Base-by-base conservation (phyloP, 176 grass and related monocot species). In the Oryza brachyantha region DNA sequence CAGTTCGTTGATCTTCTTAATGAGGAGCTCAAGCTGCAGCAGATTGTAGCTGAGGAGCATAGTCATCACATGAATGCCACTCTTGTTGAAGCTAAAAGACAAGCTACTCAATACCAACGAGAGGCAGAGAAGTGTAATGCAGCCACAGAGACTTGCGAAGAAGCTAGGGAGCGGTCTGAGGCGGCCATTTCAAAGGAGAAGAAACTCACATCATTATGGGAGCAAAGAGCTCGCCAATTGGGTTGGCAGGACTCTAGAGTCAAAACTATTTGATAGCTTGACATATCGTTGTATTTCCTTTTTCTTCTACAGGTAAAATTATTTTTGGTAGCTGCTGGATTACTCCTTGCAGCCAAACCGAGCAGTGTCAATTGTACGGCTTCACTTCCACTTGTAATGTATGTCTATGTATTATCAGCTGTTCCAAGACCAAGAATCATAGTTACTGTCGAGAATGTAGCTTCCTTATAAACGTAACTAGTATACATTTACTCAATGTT, bases 81-180 rank as follows among this genome's bases (percentile, higher is more conserved):
- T 7, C 80, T 99, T 45, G 72, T 90, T 0, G 96, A 95, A 69
- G 92, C 96, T 7, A 95, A 86, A 81, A 92, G 92, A 80, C 77
- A 85, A 79, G 96, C 90, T 80, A 91, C 83, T 13, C 96, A 93
- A 45, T 99, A 95, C 50, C 96, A 99, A 57, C 84, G 67, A 59
- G 96, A 99, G 75, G 63, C 87, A 5, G 96, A 95, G 28, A 99
- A 99, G 65, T 99, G 96, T 64, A 95, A 91, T 73, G 90, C 90
- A 29, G 96, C 96, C 10, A 99, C 96, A 14, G 96, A 99, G 72
- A 89, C 93, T 1, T 95, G 94, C 0, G 94, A 97, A 82, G 94
- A 91, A 90, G 86, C 94, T 7, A 82, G 94, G 63, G 94, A 99
- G 77, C 78, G 61, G 72, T 89, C 90, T 4, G 74, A 93, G 36